These are phyloP conservation scores for Trichosanthes cucumerina DNA, from an alignment of 306 rosid genomes.

Conservation along the genomic window DNA sequence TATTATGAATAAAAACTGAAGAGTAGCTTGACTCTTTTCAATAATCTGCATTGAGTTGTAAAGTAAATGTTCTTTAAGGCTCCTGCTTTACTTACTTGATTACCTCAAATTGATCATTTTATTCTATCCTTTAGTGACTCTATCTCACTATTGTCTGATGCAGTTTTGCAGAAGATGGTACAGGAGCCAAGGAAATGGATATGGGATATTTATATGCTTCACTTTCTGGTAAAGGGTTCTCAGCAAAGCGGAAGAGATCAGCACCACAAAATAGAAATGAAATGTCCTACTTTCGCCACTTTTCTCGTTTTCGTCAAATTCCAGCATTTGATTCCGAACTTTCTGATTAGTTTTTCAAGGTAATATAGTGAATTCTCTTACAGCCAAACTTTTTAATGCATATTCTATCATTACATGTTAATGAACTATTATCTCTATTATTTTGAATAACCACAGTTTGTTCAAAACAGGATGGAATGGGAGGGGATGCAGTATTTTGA, in stretches of 20 bases:
- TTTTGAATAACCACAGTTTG: not conserved
- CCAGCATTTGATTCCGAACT: slow-evolving; percentile 43
- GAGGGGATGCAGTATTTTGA: not conserved
- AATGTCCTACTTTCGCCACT: slow-evolving; percentile 29
- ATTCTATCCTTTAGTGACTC: not conserved
- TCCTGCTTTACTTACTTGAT: not conserved
- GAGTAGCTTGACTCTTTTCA: not conserved
- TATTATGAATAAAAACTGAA: not conserved
- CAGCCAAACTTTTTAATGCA: not conserved
- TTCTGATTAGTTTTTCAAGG: slow-evolving; percentile 20
- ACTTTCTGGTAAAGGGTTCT: slow-evolving; percentile 60
- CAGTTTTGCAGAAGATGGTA: slow-evolving; percentile 46
- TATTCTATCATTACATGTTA: not conserved
- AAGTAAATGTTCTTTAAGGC: not conserved
- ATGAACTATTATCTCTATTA: not conserved
- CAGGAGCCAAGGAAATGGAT: slow-evolving; percentile 41
- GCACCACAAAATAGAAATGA: slow-evolving; percentile 28
- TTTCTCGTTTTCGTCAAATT: slow-evolving; percentile 60
- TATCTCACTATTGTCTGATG: slow-evolving; percentile 9
- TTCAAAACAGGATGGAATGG: not conserved
- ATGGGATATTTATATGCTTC: slow-evolving; percentile 67
- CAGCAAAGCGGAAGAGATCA: slow-evolving; percentile 52
- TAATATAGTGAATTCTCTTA: not conserved
- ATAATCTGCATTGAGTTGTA: not conserved
- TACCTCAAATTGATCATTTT: not conserved